phyloP scores from a whole-genome alignment of 2,329 filamentous ascomycete genomes.

The Diaporthe citri region DNA sequence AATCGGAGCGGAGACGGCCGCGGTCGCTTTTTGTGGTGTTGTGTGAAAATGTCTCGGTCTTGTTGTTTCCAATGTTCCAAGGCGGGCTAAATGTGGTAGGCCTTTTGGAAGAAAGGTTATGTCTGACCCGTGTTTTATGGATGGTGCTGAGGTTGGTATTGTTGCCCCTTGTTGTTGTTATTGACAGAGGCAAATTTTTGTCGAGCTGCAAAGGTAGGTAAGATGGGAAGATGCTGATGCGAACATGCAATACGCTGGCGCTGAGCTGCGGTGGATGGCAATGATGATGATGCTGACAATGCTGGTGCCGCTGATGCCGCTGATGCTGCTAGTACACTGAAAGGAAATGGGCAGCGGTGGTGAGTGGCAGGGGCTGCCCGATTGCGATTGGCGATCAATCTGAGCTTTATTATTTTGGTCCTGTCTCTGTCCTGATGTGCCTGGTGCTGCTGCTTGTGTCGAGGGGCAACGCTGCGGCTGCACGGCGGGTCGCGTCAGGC shows the following conservation, averaged over 20 bases:
- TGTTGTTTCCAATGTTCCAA: conserved; percentile 16
- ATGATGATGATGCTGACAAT: conserved; percentile 1
- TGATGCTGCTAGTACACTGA: background rate
- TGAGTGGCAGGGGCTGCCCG: conserved; percentile 12
- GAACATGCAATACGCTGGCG: conserved; percentile 25
- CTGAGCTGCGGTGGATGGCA: conserved; percentile 16
- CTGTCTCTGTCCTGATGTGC: background rate
- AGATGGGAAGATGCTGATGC: conserved; percentile 28
- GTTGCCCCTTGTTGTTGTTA: background rate
- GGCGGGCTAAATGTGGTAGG: background rate
- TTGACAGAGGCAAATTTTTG: background rate
- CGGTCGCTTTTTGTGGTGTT: background rate
- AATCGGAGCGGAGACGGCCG: background rate
- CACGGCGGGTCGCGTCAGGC: conserved; percentile 30
- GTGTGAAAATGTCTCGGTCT: conserved; percentile 18
- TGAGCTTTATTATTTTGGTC: conserved; percentile 28
- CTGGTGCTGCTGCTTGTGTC: conserved; percentile 16
- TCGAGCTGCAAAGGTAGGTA: background rate
- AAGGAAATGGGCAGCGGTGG: background rate
- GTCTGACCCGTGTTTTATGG: background rate
- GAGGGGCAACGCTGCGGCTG: conserved; percentile 31
- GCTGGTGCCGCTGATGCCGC: background rate
- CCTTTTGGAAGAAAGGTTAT: conserved; percentile 5
- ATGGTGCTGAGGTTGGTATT: background rate
- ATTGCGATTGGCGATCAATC: conserved; percentile 33